Percentiles rank a stretch among this genome's conserved stretches.
These are phyloP conservation scores for Tolypocladium inflatum DNA, from an alignment of 2,329 filamentous ascomycete species.

Conservation along the genomic window DNA sequence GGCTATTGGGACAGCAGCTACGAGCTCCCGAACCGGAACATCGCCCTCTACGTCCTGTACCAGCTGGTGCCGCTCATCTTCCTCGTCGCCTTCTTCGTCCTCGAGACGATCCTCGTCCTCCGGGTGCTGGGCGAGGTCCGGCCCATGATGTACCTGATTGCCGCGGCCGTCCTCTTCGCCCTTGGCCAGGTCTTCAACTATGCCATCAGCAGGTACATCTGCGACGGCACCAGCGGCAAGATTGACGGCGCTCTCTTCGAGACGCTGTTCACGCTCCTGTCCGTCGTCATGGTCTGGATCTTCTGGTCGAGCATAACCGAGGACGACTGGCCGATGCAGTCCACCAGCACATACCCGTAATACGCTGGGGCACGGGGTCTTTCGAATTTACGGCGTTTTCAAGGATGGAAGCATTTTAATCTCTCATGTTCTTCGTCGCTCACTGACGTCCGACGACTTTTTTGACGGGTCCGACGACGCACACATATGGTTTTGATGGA, in stretches of 20 bases:
- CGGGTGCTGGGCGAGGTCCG: conserved; percentile 77
- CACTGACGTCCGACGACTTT: conserved; percentile 2
- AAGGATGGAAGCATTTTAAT: conserved; percentile 10
- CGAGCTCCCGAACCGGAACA: conserved; percentile 55
- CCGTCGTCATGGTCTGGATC: conserved; percentile 77
- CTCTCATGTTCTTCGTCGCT: conserved; percentile 7
- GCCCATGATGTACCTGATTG: conserved; percentile 81
- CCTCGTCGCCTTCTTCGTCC: conserved; percentile 75
- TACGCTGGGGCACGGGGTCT: neutral
- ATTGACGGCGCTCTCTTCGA: conserved; percentile 92
- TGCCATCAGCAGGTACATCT: conserved; percentile 83
- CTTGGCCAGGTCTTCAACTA: conserved; percentile 96
- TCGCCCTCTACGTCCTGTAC: conserved; percentile 89
- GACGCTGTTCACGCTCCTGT: conserved; percentile 80
- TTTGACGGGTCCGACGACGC: conserved; percentile 7
- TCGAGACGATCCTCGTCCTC: conserved; percentile 78
- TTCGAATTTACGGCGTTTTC: conserved; percentile 12
- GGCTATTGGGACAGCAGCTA: conserved; percentile 60
- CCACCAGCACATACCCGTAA: conserved; percentile 30
- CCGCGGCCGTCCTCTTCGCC: conserved; percentile 73
- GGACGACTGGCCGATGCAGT: conserved; percentile 80
- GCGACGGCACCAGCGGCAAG: conserved; percentile 69
- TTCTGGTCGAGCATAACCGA: conserved; percentile 99
- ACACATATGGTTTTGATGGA: conserved; percentile 5
- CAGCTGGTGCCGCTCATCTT: conserved; percentile 83